Percentiles rank a stretch among this genome's conserved stretches.
These are phyloP conservation scores for Leucaena leucocephala DNA, from an alignment of 306 rosid species.

Conservation along the genomic window DNA sequence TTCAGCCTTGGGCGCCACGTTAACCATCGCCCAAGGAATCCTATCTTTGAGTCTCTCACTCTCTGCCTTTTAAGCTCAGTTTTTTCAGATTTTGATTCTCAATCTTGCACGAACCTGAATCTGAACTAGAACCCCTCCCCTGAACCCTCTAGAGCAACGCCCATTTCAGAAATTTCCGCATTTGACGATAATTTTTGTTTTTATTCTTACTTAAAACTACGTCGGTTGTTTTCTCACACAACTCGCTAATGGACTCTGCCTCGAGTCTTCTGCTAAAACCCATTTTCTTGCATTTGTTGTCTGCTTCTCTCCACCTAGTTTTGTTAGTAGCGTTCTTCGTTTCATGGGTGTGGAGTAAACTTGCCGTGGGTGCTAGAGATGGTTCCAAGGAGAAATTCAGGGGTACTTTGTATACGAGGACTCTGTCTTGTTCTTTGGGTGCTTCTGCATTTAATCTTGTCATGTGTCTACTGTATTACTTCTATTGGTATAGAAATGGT, in stretches of 20 bases:
- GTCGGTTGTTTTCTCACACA: slow-evolving; percentile 10
- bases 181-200: not conserved
- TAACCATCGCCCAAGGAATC: not conserved
- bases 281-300: slow-evolving; percentile 43
- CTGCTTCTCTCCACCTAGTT: slow-evolving; percentile 36
- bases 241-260: slow-evolving; percentile 14
- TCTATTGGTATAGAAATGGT: slow-evolving; percentile 39
- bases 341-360: slow-evolving; percentile 35
- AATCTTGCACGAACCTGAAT: not conserved
- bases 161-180: not conserved
- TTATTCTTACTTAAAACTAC: slow-evolving; percentile 5
- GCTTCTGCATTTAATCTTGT: slow-evolving; percentile 38
- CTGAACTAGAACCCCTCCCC: not conserved
- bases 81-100: not conserved
- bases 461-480: slow-evolving; percentile 32
- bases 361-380: not conserved
- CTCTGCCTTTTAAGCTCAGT: not conserved
- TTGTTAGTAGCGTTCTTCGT: slow-evolving; percentile 33
- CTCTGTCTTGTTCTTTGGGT: slow-evolving; percentile 42
- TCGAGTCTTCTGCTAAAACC: slow-evolving; percentile 40
- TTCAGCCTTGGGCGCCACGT: not conserved
- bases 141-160: not conserved
- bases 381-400: slow-evolving; percentile 31
- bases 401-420: not conserved
- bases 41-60: not conserved